Conservation (phyloP, 106 monocot genomes). For the Allium sativum region DNA sequence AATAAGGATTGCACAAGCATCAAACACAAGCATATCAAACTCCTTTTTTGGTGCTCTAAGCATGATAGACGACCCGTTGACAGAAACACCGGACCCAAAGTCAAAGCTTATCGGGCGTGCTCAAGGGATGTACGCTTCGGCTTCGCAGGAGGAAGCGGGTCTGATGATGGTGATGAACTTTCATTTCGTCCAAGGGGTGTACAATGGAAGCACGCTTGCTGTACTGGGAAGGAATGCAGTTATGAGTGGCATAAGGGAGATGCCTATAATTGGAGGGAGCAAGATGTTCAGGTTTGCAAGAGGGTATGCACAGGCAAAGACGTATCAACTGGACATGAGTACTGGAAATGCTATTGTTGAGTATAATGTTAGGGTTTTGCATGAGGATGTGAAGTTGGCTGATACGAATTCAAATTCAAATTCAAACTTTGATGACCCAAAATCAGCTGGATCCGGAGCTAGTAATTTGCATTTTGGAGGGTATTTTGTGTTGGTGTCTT, state of each 20-base stretch:
- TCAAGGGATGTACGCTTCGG: constrained; percentile 18
- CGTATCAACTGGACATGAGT: background rate
- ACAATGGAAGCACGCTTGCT: constrained; percentile 26
- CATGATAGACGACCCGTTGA: constrained; percentile 33
- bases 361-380: constrained; percentile 12
- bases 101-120: constrained; percentile 26
- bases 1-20: constrained; percentile 4
- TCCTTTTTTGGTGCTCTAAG: background rate
- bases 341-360: constrained; percentile 12
- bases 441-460: too few species aligned
- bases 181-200: constrained; percentile 11
- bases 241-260: constrained; percentile 11
- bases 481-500: too few species aligned
- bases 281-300: constrained; percentile 19
- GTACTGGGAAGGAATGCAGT: constrained; percentile 11
- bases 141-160: background rate
- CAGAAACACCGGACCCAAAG: constrained; percentile 17
- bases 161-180: constrained; percentile 14
- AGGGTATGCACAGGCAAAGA: constrained; percentile 16
- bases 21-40: background rate
- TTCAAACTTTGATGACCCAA: too few species aligned
- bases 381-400: background rate
- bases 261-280: constrained; percentile 29
- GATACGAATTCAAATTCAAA: too few species aligned
- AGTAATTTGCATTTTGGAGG: too few species aligned